A percentile compares a stretch with the other conserved stretches of the same genome.
Conservation (phyloP, 2,329 filamentous ascomycete species). For the Malbranchea zuffiana region DNA sequence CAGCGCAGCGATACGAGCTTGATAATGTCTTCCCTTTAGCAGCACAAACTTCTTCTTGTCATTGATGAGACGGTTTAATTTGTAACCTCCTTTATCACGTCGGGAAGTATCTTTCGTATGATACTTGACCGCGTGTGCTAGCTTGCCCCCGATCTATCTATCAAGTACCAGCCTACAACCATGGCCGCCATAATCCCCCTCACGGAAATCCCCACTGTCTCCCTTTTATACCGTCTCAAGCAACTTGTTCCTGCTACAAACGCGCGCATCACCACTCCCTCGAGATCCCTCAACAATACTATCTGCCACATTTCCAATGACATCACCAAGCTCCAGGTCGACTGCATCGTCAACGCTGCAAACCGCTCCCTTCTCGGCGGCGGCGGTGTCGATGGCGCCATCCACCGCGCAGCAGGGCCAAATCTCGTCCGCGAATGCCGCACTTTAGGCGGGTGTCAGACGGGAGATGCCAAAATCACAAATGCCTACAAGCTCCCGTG, state of each 20-base stretch:
- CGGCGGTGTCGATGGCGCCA: slow-evolving; percentile 82
- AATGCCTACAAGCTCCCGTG: slow-evolving; percentile 63
- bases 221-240: slow-evolving; percentile 53
- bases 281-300: slow-evolving; percentile 55
- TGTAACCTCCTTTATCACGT: too few relatives aligned
- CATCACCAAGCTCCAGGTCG: slow-evolving; percentile 67
- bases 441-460: slow-evolving; percentile 60
- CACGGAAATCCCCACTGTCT: slow-evolving; percentile 33
- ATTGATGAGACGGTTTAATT: too few relatives aligned
- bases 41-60: too few relatives aligned
- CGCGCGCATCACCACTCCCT: slow-evolving; percentile 28
- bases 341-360: slow-evolving; percentile 88
- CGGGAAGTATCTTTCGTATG: too few relatives aligned
- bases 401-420: slow-evolving; percentile 70
- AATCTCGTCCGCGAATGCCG: slow-evolving; percentile 59
- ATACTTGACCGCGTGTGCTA: too few relatives aligned
- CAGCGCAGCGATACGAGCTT: too few relatives aligned
- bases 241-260: slow-evolving; percentile 34
- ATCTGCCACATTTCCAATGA: slow-evolving; percentile 63
- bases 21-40: too few relatives aligned
- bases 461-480: slow-evolving; percentile 76
- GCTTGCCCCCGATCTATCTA: too few relatives aligned
- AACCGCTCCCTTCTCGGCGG: slow-evolving; percentile 70
- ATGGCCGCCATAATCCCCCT: slow-evolving; percentile 12
- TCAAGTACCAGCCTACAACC: too few relatives aligned